Evolutionary conservation across 192 early-diverging fungal genomes (phyloP).

Genomic region (Podila horticola): DNA sequence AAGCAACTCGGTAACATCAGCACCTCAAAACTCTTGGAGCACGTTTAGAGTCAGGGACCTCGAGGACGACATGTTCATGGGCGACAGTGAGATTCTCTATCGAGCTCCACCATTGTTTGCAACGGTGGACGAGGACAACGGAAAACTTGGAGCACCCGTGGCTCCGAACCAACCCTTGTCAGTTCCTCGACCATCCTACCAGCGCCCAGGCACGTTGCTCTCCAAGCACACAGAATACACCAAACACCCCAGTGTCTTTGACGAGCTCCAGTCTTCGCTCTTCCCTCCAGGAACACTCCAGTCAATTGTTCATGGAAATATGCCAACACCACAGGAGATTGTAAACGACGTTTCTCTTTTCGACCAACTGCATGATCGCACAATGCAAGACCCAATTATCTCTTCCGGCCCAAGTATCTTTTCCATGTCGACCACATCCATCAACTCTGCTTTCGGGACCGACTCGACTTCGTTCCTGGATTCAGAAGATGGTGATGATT

Average conservation of each 20-base stretch:
- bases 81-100: conserved; percentile 44
- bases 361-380: conserved; percentile 31
- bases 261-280: conserved; percentile 46
- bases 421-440: conserved; percentile 1
- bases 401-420: conserved; percentile 16
- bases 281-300: conserved; percentile 49
- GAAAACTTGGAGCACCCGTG: conserved; percentile 4
- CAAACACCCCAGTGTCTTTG: conserved; percentile 27
- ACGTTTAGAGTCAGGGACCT: conserved; percentile 33
- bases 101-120: conserved; percentile 24
- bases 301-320: conserved; percentile 25
- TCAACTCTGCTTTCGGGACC: conserved; percentile 2
- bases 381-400: conserved; percentile 30
- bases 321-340: conserved; percentile 41
- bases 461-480: conserved; percentile 27
- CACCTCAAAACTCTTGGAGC: conserved; percentile 28
- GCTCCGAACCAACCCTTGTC: conserved; percentile 6
- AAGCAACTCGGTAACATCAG: neutral
- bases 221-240: conserved; percentile 15
- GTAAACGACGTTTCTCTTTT: conserved; percentile 37
- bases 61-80: conserved; percentile 47
- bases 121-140: neutral
- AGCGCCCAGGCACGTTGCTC: conserved; percentile 6
- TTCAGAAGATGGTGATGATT: conserved; percentile 25
- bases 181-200: conserved; percentile 8